Base-by-base conservation (phyloP, 2,329 filamentous ascomycete species). In the Aspergillus sp. region DNA sequence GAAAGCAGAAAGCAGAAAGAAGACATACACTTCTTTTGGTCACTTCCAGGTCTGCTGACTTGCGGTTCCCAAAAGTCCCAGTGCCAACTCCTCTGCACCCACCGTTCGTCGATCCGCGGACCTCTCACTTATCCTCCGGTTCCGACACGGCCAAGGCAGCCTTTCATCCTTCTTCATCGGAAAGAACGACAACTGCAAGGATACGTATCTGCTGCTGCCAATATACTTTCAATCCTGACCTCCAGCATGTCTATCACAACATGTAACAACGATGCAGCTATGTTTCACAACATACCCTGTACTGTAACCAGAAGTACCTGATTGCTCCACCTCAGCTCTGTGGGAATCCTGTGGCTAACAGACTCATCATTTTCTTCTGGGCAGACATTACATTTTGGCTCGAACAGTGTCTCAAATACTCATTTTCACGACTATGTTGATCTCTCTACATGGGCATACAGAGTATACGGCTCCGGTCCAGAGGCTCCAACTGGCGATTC, bases 41-140 rank as follows among this genome's bases (percentile, higher is more conserved):
- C 32, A 23, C 15, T n/a, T 10, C 13, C n/a, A 8, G 52, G 52
- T 44, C 52, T 54, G 38, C 52, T 44, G 52, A 54, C 38, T 54
- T 27, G 25, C 25, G 47, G 13, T 27, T 15, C 19, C 41, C 32
- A 36, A 15, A 21, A 11, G 41, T 21, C 19, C 41, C 41, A 44
- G 19, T 23, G 19, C 30, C 32, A 50, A 23, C 39, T 44, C 8
- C 15, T 42, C 21, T n/a, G 36, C 38, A 11, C 44, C 52, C 17
- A 21, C 23, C 38, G 19, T 54, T 54, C 21, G 19, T 44, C 19
- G 38, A 19, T 32, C 52, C 25, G 13, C 52, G 38, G 3, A 19
- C 36, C 36, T 42, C 39, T 23, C 21, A 54, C 39, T 54, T 21
- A 54, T 30, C 39, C 38, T 30, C 39, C 52, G 36, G 13, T 15